Evolutionary conservation across 108 stramenopile genomes (phyloP).

Genomic region (Stephanodiscus triporus): DNA sequence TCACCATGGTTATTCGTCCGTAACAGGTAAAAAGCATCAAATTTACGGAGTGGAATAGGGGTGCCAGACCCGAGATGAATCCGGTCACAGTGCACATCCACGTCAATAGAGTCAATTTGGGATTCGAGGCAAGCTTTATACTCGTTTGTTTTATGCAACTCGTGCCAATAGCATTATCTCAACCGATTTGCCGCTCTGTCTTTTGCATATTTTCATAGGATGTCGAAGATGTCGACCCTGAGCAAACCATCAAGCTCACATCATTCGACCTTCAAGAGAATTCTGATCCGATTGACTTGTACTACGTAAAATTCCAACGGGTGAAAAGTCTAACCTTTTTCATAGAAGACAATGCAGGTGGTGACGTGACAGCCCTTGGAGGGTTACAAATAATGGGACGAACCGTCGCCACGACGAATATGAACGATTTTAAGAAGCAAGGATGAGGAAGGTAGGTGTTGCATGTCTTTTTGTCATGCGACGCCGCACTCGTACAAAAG

Average conservation of each 20-base stretch:
- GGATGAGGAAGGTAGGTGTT: constrained; percentile 61
- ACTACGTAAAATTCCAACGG: constrained; percentile 87
- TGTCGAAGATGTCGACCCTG: constrained; percentile 87
- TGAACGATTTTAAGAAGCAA: constrained; percentile 87
- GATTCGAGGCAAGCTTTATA: constrained; percentile 63
- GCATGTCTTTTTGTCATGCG: constrained; percentile 20
- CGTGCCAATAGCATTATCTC: neutral
- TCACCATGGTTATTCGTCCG: neutral
- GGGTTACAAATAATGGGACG: constrained; percentile 71
- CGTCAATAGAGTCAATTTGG: constrained; percentile 82
- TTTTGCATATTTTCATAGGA: constrained; percentile 41
- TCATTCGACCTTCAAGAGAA: constrained; percentile 70
- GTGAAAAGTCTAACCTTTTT: constrained; percentile 81
- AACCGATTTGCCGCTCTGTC: neutral
- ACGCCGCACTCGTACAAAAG: neutral
- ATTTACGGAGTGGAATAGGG: constrained; percentile 79
- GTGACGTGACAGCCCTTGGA: constrained; percentile 78
- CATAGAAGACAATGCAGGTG: constrained; percentile 89
- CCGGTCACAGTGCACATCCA: constrained; percentile 74
- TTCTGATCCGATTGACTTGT: constrained; percentile 58
- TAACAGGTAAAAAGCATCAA: constrained; percentile 75
- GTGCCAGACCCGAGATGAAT: constrained; percentile 67
- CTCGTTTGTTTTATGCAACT: neutral
- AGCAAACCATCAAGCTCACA: constrained; percentile 71
- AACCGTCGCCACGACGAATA: constrained; percentile 77